Evolutionary conservation across 768 basidiomycete species (phyloP).

Genomic region (Phanerodontia chrysosporium): DNA sequence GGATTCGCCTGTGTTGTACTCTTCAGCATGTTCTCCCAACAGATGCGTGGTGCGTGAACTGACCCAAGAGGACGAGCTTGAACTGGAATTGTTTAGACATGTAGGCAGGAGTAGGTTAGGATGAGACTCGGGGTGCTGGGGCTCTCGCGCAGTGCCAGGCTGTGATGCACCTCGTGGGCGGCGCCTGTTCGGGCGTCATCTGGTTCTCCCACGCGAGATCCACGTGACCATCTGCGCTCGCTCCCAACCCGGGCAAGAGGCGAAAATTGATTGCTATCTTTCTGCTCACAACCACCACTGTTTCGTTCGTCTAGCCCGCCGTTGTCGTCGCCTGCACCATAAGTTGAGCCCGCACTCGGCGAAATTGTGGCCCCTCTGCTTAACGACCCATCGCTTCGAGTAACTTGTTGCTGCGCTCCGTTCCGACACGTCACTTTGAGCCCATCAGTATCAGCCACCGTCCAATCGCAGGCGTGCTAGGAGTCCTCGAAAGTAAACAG

Average conservation of each 20-base stretch:
- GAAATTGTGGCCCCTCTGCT: neutral
- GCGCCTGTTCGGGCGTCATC: constrained; percentile 3
- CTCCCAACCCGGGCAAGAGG: neutral
- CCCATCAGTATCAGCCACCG: neutral
- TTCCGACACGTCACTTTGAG: constrained; percentile 10
- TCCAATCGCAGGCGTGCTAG: neutral
- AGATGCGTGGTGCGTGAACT: constrained; percentile 22
- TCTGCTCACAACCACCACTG: constrained; percentile 14
- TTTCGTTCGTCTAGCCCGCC: constrained; percentile 19
- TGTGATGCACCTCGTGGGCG: constrained; percentile 14
- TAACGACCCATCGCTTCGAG: constrained; percentile 3
- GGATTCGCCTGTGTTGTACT: constrained; percentile 68
- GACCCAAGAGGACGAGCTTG: constrained; percentile 94
- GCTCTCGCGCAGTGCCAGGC: constrained; percentile 15
- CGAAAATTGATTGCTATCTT: constrained; percentile 11
- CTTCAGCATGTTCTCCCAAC: constrained; percentile 9
- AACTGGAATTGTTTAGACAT: constrained; percentile 95
- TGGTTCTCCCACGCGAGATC: neutral
- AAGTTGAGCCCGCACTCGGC: constrained; percentile 15
- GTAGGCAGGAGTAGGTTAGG: constrained; percentile 28
- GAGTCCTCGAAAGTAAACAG: neutral
- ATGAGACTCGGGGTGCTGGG: constrained; percentile 17
- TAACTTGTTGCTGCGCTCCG: neutral
- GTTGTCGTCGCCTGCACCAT: constrained; percentile 25
- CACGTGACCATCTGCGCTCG: constrained; percentile 4